Conservation (phyloP, 192 early-diverging fungal genomes). For the Borealophlyctis nickersoniae region DNA sequence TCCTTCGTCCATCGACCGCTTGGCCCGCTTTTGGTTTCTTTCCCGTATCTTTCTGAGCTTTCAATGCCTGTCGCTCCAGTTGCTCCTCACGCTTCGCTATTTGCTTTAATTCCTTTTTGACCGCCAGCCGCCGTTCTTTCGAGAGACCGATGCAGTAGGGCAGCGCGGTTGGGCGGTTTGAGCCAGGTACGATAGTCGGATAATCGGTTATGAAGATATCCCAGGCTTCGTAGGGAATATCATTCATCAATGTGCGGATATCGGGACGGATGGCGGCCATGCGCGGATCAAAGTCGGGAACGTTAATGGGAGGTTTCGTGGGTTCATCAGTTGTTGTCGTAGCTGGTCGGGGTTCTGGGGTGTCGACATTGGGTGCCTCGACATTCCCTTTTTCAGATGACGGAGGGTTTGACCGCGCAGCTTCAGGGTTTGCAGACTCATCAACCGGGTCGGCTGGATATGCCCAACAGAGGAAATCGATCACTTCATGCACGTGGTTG, state of each 20-base stretch:
- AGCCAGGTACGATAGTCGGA: neutral
- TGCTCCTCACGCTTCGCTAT: too few relatives aligned
- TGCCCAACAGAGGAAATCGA: slow-evolving; percentile 18
- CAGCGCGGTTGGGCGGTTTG: neutral
- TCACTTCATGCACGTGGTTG: slow-evolving; percentile 20
- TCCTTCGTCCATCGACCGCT: too few relatives aligned
- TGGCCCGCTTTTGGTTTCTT: too few relatives aligned
- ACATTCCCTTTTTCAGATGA: neutral
- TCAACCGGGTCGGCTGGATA: slow-evolving; percentile 4
- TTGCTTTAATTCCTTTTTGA: neutral
- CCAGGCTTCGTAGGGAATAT: neutral
- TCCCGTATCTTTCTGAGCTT: too few relatives aligned
- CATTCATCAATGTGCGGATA: neutral
- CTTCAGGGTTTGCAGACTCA: neutral
- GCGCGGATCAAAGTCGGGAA: neutral
- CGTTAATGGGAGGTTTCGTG: neutral
- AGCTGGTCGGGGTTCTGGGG: neutral
- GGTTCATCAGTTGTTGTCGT: neutral
- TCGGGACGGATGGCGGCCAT: neutral
- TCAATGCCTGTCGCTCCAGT: too few relatives aligned
- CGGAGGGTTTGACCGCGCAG: neutral
- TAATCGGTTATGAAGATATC: neutral
- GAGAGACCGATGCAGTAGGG: neutral
- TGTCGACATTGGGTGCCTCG: neutral
- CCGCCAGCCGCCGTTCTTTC: neutral